Evolutionary conservation across 495 filamentous ascomycete species (phyloP).

Genomic region (Daldinia bambusicola): DNA sequence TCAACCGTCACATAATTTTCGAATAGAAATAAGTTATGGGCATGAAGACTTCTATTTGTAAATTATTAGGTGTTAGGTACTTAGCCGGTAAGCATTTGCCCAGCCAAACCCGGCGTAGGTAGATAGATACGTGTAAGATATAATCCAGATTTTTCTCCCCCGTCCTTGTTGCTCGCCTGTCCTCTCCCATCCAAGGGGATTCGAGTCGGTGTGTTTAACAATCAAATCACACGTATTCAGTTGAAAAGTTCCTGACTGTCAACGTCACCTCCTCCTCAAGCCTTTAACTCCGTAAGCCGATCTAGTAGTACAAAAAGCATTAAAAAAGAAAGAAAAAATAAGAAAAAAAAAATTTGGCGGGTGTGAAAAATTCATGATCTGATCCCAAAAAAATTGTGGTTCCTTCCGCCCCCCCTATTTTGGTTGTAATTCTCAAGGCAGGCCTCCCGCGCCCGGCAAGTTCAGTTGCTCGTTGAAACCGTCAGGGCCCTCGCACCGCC

Average conservation of each 20-base stretch:
- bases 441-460: constrained; percentile 19
- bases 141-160: not conserved
- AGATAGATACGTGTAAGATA: not conserved
- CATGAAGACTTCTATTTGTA: constrained; percentile 2
- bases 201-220: constrained; percentile 7
- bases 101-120: not conserved
- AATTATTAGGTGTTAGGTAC: constrained; percentile 2
- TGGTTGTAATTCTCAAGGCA: constrained; percentile 11
- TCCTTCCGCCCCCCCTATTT: constrained; percentile 6
- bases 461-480: constrained; percentile 26
- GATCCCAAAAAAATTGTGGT: not conserved
- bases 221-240: constrained; percentile 2
- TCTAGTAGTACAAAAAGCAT: constrained; percentile 32
- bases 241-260: constrained; percentile 26
- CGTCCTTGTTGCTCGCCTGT: not conserved
- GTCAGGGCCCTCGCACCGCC: constrained; percentile 41
- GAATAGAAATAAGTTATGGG: not conserved
- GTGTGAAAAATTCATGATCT: constrained; percentile 9
- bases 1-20: not conserved
- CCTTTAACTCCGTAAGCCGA: constrained; percentile 22
- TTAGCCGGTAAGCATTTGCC: constrained; percentile 5
- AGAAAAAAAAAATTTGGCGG: no score
- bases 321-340: constrained; percentile 19
- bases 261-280: constrained; percentile 1
- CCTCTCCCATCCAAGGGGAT: not conserved